Conservation (phyloP, 306 rosid species). For the Vachellia pachyceras region DNA sequence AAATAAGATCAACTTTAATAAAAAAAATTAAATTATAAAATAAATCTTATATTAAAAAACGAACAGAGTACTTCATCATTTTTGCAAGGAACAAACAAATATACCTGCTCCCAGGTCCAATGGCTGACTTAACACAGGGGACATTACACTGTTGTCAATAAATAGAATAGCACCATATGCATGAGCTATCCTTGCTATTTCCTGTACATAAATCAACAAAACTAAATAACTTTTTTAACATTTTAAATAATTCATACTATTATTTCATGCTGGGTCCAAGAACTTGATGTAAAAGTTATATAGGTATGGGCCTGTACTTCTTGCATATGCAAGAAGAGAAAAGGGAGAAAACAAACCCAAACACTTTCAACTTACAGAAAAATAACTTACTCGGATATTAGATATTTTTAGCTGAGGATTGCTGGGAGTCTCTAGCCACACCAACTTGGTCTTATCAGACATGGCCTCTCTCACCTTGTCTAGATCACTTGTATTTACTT, state of each 20-base stretch:
- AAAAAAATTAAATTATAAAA: too few relatives aligned
- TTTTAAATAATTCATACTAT: not conserved
- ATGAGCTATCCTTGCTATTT: conserved; percentile 60
- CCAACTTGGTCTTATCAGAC: conserved; percentile 58
- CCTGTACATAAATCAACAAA: conserved; percentile 34
- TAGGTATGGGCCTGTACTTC: not conserved
- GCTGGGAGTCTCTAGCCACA: conserved; percentile 75
- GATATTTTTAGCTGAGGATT: conserved; percentile 60
- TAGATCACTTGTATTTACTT: conserved; percentile 59
- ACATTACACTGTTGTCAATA: conserved; percentile 74
- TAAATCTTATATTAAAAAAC: too few relatives aligned
- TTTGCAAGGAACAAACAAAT: not conserved
- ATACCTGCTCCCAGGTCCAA: conserved; percentile 66
- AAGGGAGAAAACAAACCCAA: too few relatives aligned
- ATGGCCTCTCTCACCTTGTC: conserved; percentile 65
- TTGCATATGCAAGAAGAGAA: not conserved
- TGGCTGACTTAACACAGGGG: conserved; percentile 62
- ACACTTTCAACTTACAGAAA: not conserved
- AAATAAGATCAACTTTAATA: too few relatives aligned
- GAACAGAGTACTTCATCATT: not conserved
- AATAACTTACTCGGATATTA: conserved; percentile 61
- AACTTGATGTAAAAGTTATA: too few relatives aligned
- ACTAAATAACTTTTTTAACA: not conserved
- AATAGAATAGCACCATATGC: conserved; percentile 55
- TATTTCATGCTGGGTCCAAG: not conserved